Conservation (phyloP, 106 monocot genomes). For the Apostasia shenzhenica region DNA sequence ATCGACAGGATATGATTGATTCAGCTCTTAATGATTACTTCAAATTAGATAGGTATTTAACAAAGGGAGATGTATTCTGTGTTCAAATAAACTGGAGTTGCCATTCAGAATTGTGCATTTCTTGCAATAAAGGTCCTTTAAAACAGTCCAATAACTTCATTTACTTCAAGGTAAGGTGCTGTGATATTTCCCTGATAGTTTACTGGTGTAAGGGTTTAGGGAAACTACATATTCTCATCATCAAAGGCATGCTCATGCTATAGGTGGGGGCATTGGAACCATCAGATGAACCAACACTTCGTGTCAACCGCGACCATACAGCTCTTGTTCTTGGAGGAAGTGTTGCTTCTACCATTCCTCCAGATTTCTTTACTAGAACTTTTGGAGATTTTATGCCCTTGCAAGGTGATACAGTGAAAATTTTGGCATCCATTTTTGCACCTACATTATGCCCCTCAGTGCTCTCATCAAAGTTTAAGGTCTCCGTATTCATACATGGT, state of each 20-base stretch:
- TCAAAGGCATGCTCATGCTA: conserved; percentile 3
- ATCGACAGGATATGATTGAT: conserved; percentile 81
- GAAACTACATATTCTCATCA: conserved; percentile 1
- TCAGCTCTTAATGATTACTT: conserved; percentile 70
- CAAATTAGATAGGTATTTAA: conserved; percentile 65
- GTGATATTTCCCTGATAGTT: background rate
- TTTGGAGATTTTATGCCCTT: conserved; percentile 35
- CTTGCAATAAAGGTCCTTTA: conserved; percentile 33
- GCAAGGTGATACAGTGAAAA: conserved; percentile 57
- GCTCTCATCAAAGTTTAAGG: conserved; percentile 62
- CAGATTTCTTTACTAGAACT: conserved; percentile 33
- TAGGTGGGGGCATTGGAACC: conserved; percentile 86
- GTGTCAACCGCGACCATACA: conserved; percentile 58
- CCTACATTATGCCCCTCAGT: conserved; percentile 63
- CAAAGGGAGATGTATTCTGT: conserved; percentile 77
- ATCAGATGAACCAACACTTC: conserved; percentile 49
- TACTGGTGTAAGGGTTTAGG: background rate
- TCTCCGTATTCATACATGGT: conserved; percentile 72
- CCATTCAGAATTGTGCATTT: conserved; percentile 55
- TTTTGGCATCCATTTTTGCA: conserved; percentile 51
- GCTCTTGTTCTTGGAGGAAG: conserved; percentile 78
- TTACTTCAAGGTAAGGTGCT: conserved; percentile 76
- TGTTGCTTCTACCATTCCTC: conserved; percentile 72
- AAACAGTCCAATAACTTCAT: conserved; percentile 34
- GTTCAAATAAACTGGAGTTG: conserved; percentile 71